phyloP scores from a whole-genome alignment of 1,139 yeast species.

The Nakaseomyces delphensis region DNA sequence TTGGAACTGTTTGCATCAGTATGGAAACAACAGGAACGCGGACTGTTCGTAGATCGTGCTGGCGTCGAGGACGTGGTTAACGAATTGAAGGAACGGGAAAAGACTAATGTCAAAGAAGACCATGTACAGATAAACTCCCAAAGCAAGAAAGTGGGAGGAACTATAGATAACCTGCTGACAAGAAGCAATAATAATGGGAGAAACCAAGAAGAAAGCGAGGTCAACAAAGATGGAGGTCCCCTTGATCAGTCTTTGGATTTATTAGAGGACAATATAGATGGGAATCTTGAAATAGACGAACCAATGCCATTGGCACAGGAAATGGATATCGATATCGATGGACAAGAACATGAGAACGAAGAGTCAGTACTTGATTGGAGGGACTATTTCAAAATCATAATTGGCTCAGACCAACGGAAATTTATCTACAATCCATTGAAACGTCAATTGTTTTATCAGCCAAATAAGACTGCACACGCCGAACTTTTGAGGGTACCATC shows the following conservation, averaged over 20 bases:
- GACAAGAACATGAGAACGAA: slow-evolving; percentile 17
- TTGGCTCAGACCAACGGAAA: slow-evolving; percentile 58
- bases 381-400: slow-evolving; percentile 60
- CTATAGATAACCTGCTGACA: slow-evolving; percentile 7
- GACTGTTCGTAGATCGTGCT: slow-evolving; percentile 71
- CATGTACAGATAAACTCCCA: background rate
- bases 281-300: background rate
- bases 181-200: background rate
- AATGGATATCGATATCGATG: slow-evolving; percentile 7
- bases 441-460: slow-evolving; percentile 44
- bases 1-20: slow-evolving; percentile 69
- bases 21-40: slow-evolving; percentile 88
- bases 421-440: slow-evolving; percentile 57
- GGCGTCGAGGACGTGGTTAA: slow-evolving; percentile 56
- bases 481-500: slow-evolving; percentile 24
- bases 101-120: slow-evolving; percentile 8
- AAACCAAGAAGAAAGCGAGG: background rate
- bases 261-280: background rate
- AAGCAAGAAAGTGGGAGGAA: background rate
- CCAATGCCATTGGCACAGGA: slow-evolving; percentile 16
- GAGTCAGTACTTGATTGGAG: slow-evolving; percentile 46
- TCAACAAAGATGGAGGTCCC: slow-evolving; percentile 1
- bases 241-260: slow-evolving; percentile 4
- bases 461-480: slow-evolving; percentile 10
- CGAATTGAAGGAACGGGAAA: slow-evolving; percentile 38